phyloP scores from a whole-genome alignment of 2,329 filamentous ascomycete species.

The Pseudonectria foliicola region DNA sequence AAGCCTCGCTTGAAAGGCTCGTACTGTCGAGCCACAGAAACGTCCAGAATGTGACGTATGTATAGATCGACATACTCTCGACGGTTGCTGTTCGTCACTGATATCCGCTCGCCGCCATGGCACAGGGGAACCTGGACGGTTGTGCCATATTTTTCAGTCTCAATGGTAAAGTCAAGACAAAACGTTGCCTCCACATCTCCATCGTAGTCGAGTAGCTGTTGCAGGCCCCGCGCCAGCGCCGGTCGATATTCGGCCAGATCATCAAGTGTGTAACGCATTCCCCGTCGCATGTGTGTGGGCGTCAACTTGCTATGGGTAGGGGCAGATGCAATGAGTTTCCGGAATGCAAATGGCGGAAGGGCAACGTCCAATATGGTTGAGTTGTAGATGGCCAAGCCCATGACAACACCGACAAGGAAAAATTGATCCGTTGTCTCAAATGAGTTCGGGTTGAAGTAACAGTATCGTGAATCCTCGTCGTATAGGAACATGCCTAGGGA shows the following conservation, averaged over 20 bases:
- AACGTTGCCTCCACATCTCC: conserved; percentile 78
- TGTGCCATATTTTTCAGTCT: conserved; percentile 70
- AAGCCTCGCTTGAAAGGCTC: conserved; percentile 93
- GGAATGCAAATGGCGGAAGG: conserved; percentile 81
- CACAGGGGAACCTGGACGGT: conserved; percentile 62
- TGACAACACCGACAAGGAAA: conserved; percentile 79
- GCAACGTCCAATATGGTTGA: conserved; percentile 87
- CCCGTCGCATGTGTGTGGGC: conserved; percentile 48
- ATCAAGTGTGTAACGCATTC: conserved; percentile 68
- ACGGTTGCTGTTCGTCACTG: conserved; percentile 79
- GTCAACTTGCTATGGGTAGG: conserved; percentile 52
- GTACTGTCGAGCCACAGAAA: conserved; percentile 71
- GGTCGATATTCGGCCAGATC: conserved; percentile 81
- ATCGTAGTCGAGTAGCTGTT: conserved; percentile 71
- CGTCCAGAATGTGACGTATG: conserved; percentile 72
- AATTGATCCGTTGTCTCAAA: conserved; percentile 91
- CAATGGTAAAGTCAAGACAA: conserved; percentile 72
- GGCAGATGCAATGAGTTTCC: conserved; percentile 73
- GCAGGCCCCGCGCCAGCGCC: conserved; percentile 65
- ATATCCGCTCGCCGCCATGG: conserved; percentile 60
- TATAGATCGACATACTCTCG: conserved; percentile 84
- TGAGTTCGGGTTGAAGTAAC: conserved; percentile 87
- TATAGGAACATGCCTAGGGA: conserved; percentile 79
- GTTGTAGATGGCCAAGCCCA: conserved; percentile 90
- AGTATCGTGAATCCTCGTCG: conserved; percentile 82